A percentile compares a stretch with the other conserved stretches of the same genome.
phyloP scores from a whole-genome alignment of 495 filamentous ascomycete species.

The Penicillium dipodomyicola region DNA sequence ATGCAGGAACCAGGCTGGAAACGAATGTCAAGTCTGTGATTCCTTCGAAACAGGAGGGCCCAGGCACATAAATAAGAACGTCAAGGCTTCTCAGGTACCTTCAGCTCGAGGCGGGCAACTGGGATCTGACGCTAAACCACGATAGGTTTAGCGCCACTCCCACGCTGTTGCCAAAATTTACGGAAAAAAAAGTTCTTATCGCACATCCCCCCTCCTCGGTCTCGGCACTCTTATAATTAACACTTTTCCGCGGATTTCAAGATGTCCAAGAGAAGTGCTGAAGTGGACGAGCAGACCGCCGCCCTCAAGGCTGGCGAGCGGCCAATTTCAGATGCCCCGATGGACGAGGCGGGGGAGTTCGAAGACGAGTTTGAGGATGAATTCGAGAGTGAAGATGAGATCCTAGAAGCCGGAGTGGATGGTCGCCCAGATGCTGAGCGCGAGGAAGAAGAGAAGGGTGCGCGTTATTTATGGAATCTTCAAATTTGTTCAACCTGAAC shows the following conservation, averaged over 20 bases:
- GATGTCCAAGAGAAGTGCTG: conserved; percentile 71
- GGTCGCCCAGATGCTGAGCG: conserved; percentile 89
- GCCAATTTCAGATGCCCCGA: conserved; percentile 47
- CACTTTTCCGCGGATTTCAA: conserved; percentile 18
- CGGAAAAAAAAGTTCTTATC: conserved; percentile 40
- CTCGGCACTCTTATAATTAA: conserved; percentile 12
- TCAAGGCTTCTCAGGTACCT: conserved; percentile 10
- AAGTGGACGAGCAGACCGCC: conserved; percentile 53
- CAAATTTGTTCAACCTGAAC: neutral
- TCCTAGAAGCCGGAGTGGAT: conserved; percentile 91
- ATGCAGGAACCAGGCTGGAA: conserved; percentile 5
- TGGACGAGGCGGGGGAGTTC: conserved; percentile 77
- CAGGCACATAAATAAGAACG: conserved; percentile 5
- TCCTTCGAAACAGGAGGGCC: neutral
- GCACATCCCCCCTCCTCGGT: conserved; percentile 13
- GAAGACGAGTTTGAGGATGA: conserved; percentile 97
- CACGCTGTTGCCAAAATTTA: conserved; percentile 30
- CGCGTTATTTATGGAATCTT: conserved; percentile 13
- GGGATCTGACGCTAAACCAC: conserved; percentile 41
- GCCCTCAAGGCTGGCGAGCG: conserved; percentile 70
- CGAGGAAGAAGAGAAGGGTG: conserved; percentile 77
- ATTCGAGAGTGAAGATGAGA: conserved; percentile 94
- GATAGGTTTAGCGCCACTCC: conserved; percentile 38
- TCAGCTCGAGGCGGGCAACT: conserved; percentile 29
- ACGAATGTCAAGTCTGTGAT: conserved; percentile 1